A percentile compares a stretch with the other conserved stretches of the same genome.
Evolutionary conservation across 768 basidiomycete genomes (phyloP).

Genomic region (Gloeophyllum trabeum): DNA sequence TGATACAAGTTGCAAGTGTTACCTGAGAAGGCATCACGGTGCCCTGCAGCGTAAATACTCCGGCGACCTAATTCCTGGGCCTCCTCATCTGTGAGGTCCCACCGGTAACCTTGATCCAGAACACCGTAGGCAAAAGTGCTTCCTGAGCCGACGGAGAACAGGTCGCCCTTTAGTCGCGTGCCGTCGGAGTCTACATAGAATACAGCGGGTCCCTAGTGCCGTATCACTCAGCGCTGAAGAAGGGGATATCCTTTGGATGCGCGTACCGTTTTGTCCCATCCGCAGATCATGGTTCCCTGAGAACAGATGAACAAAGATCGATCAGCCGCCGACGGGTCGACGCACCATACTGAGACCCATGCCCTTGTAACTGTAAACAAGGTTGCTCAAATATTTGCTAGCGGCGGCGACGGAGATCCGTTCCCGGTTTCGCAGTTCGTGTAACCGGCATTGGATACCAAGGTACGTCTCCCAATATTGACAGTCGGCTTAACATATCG

Average conservation of each 20-base stretch:
- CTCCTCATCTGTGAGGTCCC: conserved; percentile 88
- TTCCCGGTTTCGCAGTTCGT: conserved; percentile 93
- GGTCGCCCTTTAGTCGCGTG: conserved; percentile 85
- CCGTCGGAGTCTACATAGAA: conserved; percentile 99
- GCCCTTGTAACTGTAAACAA: conserved; percentile 96
- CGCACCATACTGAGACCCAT: conserved; percentile 99
- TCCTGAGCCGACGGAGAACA: conserved; percentile 99
- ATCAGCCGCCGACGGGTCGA: conserved; percentile 3
- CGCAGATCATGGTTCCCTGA: conserved; percentile 98
- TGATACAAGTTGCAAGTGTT: conserved; percentile 96
- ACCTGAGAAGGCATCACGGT: conserved; percentile 92
- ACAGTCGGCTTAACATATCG: conserved; percentile 59
- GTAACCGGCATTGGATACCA: conserved; percentile 92
- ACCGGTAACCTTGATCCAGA: conserved; percentile 88
- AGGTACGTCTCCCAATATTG: conserved; percentile 99
- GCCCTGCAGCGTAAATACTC: conserved; percentile 94
- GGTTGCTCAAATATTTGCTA: conserved; percentile 93
- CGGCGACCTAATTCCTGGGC: conserved; percentile 90
- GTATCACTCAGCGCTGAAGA: conserved; percentile 1
- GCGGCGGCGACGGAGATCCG: conserved; percentile 99
- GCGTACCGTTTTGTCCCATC: conserved; percentile 96
- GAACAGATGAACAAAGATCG: conserved; percentile 3
- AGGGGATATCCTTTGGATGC: not conserved
- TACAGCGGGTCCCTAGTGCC: conserved; percentile 69
- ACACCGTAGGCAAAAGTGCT: conserved; percentile 99